Percentiles rank a stretch among this genome's conserved stretches.
phyloP scores from a whole-genome alignment of 2,329 filamentous ascomycete species.

The Phoma sp. region DNA sequence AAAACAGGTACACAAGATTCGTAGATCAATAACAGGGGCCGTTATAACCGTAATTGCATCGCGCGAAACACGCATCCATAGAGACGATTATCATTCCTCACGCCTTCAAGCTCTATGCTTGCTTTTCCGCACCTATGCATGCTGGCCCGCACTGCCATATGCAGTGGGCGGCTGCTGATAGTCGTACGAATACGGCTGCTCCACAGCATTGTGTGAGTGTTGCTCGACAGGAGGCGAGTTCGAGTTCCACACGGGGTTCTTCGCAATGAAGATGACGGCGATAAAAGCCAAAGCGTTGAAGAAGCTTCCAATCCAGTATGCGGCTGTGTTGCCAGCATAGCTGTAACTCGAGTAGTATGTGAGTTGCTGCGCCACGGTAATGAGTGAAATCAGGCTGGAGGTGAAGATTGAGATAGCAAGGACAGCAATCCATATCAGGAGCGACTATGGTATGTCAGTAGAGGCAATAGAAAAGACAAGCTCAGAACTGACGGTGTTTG shows the following conservation, averaged over 20 bases:
- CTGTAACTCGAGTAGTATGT: not conserved
- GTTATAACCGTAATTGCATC: no score
- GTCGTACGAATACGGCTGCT: not conserved
- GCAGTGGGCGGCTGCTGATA: not conserved
- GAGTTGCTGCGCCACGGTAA: not conserved
- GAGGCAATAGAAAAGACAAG: no score
- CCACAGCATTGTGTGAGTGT: not conserved
- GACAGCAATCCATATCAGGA: conserved; percentile 5
- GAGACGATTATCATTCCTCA: no score
- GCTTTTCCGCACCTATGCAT: not conserved
- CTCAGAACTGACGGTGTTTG: conserved; percentile 1
- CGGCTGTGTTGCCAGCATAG: not conserved
- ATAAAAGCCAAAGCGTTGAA: not conserved
- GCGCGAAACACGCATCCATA: no score
- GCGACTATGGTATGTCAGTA: conserved; percentile 7
- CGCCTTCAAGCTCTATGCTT: no score
- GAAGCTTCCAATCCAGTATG: conserved; percentile 1
- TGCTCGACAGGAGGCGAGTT: not conserved
- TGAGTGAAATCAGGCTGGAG: not conserved
- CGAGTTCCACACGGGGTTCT: conserved; percentile 3
- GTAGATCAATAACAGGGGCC: no score
- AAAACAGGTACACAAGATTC: no score
- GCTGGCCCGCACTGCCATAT: not conserved
- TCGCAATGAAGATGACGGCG: conserved; percentile 10
- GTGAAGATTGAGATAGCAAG: not conserved